Base-by-base conservation (phyloP, 495 filamentous ascomycete genomes). In the Astrothelium macrocarpum region DNA sequence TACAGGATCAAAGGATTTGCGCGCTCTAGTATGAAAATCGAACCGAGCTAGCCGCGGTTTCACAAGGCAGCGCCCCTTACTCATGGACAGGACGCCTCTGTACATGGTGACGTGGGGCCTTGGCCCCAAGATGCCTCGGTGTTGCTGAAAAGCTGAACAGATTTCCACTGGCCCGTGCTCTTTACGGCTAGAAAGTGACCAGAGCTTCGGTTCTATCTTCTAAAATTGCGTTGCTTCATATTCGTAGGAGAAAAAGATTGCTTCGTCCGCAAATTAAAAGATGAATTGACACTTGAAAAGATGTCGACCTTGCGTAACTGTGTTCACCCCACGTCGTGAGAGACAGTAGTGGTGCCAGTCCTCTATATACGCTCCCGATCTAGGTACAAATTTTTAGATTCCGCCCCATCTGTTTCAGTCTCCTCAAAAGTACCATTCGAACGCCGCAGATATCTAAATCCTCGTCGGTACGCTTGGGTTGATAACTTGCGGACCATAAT, bases 41-140 rank as follows among this genome's bases (percentile, higher is more conserved):
- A 10, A 14, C n/a, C 43, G n/a, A 49, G 43, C 49, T 56, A 56
- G 16, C 49, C 49, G 49, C 49, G 49, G 49, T 56, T 56, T 56
- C 49, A 56, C 49, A 25, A 29, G 49, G 29, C 20, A 29, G 49
- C 20, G 20, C 49, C 11, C 12, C 9, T 9, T 10, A 11, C 23
- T 2, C 9, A 20, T 26, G 23, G 45, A 12, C 18, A 20, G 14
- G 23, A 5, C n/a, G 45, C 5, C 45, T 49, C 14, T n/a, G 23
- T n/a, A 16, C 45, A 49, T 18, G 45, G 23, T 49, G 11, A 12
- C 10, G n/a, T 20, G 10, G 45, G 10, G 10, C 14, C 5, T 5
- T 5, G 45, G n/a, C 14, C 45, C 18, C 12, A 16, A 39, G 34
- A 39, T 39, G 34, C 34, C 34, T 39, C 34, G 34, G 34, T 39